Conservation (phyloP, 257 asterid species). For the Nicotiana benthamiana region DNA sequence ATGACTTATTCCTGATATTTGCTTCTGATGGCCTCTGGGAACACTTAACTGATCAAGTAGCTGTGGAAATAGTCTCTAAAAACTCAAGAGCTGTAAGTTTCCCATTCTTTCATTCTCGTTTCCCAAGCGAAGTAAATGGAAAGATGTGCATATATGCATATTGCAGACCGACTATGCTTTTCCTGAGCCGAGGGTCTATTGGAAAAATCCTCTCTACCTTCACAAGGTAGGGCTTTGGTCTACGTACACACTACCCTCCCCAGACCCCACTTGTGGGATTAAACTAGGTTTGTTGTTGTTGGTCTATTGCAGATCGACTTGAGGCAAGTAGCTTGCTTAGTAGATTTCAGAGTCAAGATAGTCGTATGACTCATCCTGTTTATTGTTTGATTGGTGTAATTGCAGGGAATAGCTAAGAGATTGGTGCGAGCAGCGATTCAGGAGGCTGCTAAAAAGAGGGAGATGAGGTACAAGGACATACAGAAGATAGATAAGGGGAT, state of each 20-base stretch:
- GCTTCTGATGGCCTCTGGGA: conserved; percentile 99
- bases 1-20: conserved; percentile 75
- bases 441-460: conserved; percentile 92
- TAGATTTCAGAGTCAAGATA: neutral
- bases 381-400: neutral
- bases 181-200: no score
- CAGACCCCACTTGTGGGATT: no score
- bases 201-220: no score
- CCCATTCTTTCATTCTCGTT: neutral
- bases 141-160: neutral
- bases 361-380: neutral
- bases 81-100: conserved; percentile 77
- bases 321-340: neutral
- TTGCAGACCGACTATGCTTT: no score
- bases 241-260: no score
- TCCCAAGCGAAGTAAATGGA: neutral
- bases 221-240: no score
- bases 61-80: conserved; percentile 68
- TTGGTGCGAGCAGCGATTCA: conserved; percentile 77
- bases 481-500: conserved; percentile 75
- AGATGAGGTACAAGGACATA: conserved; percentile 67
- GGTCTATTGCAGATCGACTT: no score
- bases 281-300: no score
- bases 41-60: conserved; percentile 72
- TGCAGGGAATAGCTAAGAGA: conserved; percentile 93